Evolutionary conservation across 192 early-diverging fungal species (phyloP).

Genomic region (Coemansia sp.): DNA sequence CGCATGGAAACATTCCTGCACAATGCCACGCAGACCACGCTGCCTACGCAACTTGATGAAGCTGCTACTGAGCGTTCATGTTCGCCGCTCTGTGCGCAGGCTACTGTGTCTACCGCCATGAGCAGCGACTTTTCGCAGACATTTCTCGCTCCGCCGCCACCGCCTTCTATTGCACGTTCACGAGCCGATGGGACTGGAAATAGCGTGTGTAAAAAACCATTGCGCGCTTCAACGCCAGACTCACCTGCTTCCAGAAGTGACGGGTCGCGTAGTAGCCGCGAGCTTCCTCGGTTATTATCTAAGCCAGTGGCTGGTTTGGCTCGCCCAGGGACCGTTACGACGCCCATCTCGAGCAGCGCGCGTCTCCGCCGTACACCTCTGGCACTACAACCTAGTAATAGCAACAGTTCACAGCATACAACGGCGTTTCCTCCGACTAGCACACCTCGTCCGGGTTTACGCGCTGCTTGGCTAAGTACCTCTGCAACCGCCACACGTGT

Average conservation of each 20-base stretch:
- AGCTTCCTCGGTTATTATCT: neutral
- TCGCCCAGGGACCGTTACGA: neutral
- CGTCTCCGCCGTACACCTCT: conserved; percentile 11
- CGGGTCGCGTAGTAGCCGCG: neutral
- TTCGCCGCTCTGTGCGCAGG: neutral
- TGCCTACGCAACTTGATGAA: conserved; percentile 30
- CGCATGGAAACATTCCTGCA: conserved; percentile 13
- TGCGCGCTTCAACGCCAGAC: too few species aligned
- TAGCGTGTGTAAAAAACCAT: neutral
- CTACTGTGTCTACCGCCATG: neutral
- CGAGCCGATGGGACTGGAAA: neutral
- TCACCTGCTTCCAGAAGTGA: too few species aligned
- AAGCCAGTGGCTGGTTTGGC: neutral
- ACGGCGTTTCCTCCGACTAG: neutral
- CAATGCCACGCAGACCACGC: conserved; percentile 16
- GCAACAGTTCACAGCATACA: neutral
- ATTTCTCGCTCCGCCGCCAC: conserved; percentile 20
- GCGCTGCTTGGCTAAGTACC: neutral
- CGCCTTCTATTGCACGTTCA: neutral
- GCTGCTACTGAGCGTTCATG: neutral
- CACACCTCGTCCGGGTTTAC: neutral
- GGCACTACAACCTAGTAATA: conserved; percentile 8
- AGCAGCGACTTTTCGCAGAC: conserved; percentile 45
- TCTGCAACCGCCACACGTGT: neutral
- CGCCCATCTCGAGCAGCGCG: neutral